These are phyloP conservation scores for Halteria grandinella DNA, from an alignment of 73 alveolate genomes.

Conservation along the genomic window DNA sequence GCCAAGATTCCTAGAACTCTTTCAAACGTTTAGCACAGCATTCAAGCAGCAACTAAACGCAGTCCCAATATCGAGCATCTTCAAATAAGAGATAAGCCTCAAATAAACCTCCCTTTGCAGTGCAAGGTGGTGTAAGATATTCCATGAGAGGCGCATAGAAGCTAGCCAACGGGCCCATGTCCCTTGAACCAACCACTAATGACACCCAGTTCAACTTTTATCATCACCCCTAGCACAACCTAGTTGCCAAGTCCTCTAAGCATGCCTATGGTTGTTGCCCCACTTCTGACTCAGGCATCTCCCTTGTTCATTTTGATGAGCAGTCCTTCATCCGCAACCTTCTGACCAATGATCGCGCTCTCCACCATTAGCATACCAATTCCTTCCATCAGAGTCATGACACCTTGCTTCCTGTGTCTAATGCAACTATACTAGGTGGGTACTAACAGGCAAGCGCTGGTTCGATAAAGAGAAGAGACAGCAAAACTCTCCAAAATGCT, in stretches of 20 bases:
- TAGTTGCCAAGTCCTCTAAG: neutral
- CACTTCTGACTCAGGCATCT: neutral
- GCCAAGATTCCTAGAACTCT: neutral
- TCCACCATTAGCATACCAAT: neutral
- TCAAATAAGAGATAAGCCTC: neutral
- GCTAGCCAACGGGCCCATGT: neutral
- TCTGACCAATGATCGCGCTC: constrained; percentile 12
- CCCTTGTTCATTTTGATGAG: constrained; percentile 47
- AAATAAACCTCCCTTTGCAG: constrained; percentile 37
- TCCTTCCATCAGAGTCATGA: constrained; percentile 46
- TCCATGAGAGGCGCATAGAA: constrained; percentile 12
- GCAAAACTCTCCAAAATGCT: too few species aligned
- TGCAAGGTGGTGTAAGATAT: constrained; percentile 28
- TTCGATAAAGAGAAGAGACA: too few species aligned
- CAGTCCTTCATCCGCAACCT: constrained; percentile 27
- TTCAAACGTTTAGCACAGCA: too few species aligned
- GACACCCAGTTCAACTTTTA: too few species aligned
- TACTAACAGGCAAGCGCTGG: too few species aligned
- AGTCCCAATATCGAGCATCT: neutral
- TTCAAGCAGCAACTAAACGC: too few species aligned
- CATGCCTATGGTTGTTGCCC: neutral
- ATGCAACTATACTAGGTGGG: too few species aligned
- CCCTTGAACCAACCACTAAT: constrained; percentile 3
- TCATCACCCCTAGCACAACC: too few species aligned
- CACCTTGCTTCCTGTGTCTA: too few species aligned